Evolutionary conservation across 106 monocot species (phyloP).

Genomic region (Allium fistulosum): DNA sequence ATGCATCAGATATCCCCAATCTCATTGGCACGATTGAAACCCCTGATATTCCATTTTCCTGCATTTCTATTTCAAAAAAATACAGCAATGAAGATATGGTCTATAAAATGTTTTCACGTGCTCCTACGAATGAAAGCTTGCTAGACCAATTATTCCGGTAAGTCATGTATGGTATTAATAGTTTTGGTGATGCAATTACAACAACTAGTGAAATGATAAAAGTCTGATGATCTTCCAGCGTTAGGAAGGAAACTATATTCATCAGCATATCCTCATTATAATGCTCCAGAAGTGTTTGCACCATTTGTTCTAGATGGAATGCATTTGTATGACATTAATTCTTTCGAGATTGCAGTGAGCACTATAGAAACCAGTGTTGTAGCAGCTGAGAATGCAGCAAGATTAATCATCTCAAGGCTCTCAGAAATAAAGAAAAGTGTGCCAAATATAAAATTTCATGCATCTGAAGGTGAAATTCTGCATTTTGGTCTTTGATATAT

Average conservation of each 20-base stretch:
- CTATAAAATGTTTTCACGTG: slow-evolving; percentile 81
- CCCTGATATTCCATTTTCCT: slow-evolving; percentile 72
- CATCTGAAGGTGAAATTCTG: slow-evolving; percentile 8
- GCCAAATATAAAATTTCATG: background rate
- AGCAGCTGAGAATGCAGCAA: slow-evolving; percentile 85
- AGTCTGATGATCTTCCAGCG: slow-evolving; percentile 18
- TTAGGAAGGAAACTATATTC: slow-evolving; percentile 53
- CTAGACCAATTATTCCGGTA: slow-evolving; percentile 82
- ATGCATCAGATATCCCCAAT: slow-evolving; percentile 68
- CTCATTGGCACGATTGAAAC: slow-evolving; percentile 77
- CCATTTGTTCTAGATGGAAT: slow-evolving; percentile 64
- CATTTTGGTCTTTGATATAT: slow-evolving; percentile 13
- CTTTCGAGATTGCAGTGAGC: slow-evolving; percentile 93
- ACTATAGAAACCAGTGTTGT: slow-evolving; percentile 83
- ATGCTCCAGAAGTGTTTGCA: slow-evolving; percentile 85
- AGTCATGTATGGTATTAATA: background rate
- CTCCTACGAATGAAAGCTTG: slow-evolving; percentile 40
- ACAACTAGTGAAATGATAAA: background rate
- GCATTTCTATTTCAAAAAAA: slow-evolving; percentile 59
- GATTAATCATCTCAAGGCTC: slow-evolving; percentile 75
- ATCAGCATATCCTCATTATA: slow-evolving; percentile 94
- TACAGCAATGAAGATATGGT: slow-evolving; percentile 57
- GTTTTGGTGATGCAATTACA: too few species aligned
- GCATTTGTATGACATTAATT: slow-evolving; percentile 91
- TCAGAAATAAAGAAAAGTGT: background rate